These are phyloP conservation scores for Cladosporium halotolerans DNA, from an alignment of 2,329 filamentous ascomycete genomes.

Conservation along the genomic window DNA sequence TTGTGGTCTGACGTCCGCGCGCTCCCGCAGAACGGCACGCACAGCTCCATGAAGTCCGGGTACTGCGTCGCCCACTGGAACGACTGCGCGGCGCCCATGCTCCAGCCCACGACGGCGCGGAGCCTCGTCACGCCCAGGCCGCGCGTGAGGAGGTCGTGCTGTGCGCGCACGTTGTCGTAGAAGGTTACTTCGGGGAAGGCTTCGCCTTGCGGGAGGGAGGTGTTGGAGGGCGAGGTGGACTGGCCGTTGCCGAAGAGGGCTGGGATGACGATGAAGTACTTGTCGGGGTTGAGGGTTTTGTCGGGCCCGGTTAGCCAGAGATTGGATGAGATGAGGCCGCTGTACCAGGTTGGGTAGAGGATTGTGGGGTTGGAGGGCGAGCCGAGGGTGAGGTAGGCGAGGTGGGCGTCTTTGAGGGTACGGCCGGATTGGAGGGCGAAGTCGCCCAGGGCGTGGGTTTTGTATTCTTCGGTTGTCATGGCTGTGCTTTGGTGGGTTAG, in stretches of 20 bases:
- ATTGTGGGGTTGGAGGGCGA: constrained; percentile 56
- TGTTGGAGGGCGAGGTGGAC: constrained; percentile 61
- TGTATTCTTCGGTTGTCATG: constrained; percentile 30
- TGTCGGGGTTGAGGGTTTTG: constrained; percentile 57
- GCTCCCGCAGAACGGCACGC: constrained; percentile 60
- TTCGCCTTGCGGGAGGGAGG: constrained; percentile 26
- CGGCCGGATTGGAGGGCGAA: constrained; percentile 56
- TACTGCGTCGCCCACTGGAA: constrained; percentile 34
- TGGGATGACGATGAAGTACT: constrained; percentile 63
- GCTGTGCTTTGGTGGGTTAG: background rate
- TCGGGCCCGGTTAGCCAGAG: constrained; percentile 65
- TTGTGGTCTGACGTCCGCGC: constrained; percentile 62
- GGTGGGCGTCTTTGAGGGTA: constrained; percentile 56
- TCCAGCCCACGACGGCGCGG: constrained; percentile 61
- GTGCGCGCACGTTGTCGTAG: constrained; percentile 64
- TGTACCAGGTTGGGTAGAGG: constrained; percentile 74
- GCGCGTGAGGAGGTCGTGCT: constrained; percentile 60
- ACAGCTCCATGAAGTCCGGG: constrained; percentile 56
- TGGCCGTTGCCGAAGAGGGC: constrained; percentile 65
- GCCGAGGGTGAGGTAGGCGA: constrained; percentile 74
- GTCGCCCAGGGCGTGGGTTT: constrained; percentile 42
- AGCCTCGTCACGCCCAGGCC: constrained; percentile 55
- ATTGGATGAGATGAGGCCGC: constrained; percentile 62
- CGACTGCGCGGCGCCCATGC: constrained; percentile 63
- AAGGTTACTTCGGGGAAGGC: constrained; percentile 59